Percentiles rank a stretch among this genome's conserved stretches.
Evolutionary conservation across 2,329 filamentous ascomycete genomes (phyloP).

Genomic region (Phialophora chinensis): DNA sequence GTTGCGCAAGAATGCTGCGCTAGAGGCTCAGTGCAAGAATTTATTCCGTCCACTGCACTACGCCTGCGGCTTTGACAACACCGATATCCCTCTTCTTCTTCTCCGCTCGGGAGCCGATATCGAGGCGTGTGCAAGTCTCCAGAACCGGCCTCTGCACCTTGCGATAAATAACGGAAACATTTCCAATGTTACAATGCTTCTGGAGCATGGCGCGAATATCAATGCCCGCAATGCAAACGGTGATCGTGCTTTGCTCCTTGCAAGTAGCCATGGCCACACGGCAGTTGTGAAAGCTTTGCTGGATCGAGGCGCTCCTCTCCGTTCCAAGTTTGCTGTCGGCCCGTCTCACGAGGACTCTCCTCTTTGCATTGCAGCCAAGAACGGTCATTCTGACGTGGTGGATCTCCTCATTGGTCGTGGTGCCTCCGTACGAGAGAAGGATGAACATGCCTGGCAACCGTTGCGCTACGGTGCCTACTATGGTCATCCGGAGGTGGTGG

Average conservation of each 20-base stretch:
- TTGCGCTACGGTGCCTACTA: constrained; percentile 6
- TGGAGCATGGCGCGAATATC: constrained; percentile 8
- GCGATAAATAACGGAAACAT: background rate
- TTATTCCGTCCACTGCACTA: constrained; percentile 5
- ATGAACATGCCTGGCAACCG: constrained; percentile 7
- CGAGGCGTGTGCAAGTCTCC: background rate
- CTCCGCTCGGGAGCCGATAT: constrained; percentile 7
- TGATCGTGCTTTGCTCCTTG: constrained; percentile 7
- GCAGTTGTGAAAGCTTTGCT: constrained; percentile 3
- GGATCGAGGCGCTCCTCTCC: constrained; percentile 6
- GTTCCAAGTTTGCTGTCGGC: constrained; percentile 2
- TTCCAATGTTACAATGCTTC: constrained; percentile 1
- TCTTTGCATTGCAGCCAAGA: constrained; percentile 7
- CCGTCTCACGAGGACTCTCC: constrained; percentile 10
- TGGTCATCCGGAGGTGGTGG: constrained; percentile 11
- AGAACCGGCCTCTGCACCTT: constrained; percentile 6
- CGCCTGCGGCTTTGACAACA: constrained; percentile 9
- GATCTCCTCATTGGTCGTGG: constrained; percentile 3
- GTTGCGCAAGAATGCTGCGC: constrained; percentile 3
- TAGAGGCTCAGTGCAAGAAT: constrained; percentile 6
- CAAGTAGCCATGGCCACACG: constrained; percentile 1
- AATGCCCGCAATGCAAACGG: constrained; percentile 9
- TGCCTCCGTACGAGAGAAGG: constrained; percentile 9
- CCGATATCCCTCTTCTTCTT: constrained; percentile 9
- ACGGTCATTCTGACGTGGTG: constrained; percentile 8